Conservation (phyloP, 495 filamentous ascomycete genomes). For the Xylaria cubensis region DNA sequence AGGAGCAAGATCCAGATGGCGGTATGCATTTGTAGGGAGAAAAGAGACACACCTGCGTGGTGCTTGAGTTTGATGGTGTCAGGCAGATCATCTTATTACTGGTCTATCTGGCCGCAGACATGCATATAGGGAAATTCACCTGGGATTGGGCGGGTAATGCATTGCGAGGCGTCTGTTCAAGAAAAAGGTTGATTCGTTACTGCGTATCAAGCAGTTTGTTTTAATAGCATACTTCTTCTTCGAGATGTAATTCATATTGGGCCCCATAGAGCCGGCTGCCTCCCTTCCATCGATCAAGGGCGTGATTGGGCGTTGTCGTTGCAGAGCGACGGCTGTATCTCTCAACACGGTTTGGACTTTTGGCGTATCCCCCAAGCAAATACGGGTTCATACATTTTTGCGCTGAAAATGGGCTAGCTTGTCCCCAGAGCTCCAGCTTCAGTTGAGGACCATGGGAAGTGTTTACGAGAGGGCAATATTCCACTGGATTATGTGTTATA, state of each 20-base stretch:
- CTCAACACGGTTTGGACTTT: not conserved
- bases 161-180: slow-evolving; percentile 23
- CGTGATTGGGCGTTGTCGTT: not conserved
- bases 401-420: too few relatives aligned
- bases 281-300: not conserved
- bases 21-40: slow-evolving; percentile 68
- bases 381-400: too few relatives aligned
- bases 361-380: not conserved
- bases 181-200: not conserved
- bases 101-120: not conserved
- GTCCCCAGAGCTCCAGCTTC: too few relatives aligned
- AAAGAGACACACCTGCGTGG: not conserved
- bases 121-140: not conserved
- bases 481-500: not conserved
- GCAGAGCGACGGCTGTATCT: not conserved
- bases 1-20: slow-evolving; percentile 59
- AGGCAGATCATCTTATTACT: not conserved
- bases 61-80: not conserved
- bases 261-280: not conserved
- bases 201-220: not conserved
- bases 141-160: slow-evolving; percentile 6
- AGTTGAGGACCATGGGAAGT: not conserved
- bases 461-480: not conserved
- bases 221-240: not conserved
- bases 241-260: not conserved